Evolutionary conservation across 1,284 basidiomycete genomes (phyloP).

Genomic region (Anthracocystis panici-leucophaei): DNA sequence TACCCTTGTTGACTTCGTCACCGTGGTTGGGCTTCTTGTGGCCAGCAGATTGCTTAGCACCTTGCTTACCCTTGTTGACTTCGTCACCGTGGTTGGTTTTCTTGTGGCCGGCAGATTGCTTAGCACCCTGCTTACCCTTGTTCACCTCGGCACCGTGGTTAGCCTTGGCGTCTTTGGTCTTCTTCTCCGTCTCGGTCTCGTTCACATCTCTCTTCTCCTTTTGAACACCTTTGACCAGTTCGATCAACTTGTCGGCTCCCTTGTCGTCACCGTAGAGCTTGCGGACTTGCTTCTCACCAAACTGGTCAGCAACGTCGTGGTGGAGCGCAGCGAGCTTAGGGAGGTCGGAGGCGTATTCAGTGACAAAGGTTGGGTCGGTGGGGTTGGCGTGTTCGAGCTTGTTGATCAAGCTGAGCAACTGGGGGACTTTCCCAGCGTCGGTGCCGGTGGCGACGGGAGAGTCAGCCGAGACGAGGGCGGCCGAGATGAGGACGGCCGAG

Average conservation of each 20-base stretch:
- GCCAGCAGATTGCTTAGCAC: background rate
- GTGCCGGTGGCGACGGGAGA: slow-evolving; percentile 16
- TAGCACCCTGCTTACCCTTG: slow-evolving; percentile 20
- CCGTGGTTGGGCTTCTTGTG: slow-evolving; percentile 8
- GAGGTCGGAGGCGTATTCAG: slow-evolving; percentile 12
- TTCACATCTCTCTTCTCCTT: slow-evolving; percentile 9
- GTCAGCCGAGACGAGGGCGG: slow-evolving; percentile 25
- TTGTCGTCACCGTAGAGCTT: slow-evolving; percentile 26
- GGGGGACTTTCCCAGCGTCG: slow-evolving; percentile 28
- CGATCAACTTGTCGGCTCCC: slow-evolving; percentile 19
- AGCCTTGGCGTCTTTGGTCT: slow-evolving; percentile 7
- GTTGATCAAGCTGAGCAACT: slow-evolving; percentile 31
- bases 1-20: slow-evolving; percentile 13
- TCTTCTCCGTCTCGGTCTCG: slow-evolving; percentile 1
- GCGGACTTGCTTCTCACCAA: slow-evolving; percentile 12
- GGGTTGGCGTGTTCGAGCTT: slow-evolving; percentile 36
- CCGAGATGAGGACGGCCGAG: slow-evolving; percentile 18
- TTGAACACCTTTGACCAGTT: slow-evolving; percentile 18
- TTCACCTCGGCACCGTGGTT: slow-evolving; percentile 13
- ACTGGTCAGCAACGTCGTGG: slow-evolving; percentile 19
- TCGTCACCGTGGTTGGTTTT: background rate
- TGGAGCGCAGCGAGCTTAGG: slow-evolving; percentile 26
- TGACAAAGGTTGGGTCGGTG: slow-evolving; percentile 9
- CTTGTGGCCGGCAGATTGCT: slow-evolving; percentile 13
- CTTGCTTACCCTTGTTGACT: background rate